Percentiles rank a stretch among this genome's conserved stretches.
Evolutionary conservation across 352 stramenopile species (phyloP).

Genomic region (Phytophthora constricta): DNA sequence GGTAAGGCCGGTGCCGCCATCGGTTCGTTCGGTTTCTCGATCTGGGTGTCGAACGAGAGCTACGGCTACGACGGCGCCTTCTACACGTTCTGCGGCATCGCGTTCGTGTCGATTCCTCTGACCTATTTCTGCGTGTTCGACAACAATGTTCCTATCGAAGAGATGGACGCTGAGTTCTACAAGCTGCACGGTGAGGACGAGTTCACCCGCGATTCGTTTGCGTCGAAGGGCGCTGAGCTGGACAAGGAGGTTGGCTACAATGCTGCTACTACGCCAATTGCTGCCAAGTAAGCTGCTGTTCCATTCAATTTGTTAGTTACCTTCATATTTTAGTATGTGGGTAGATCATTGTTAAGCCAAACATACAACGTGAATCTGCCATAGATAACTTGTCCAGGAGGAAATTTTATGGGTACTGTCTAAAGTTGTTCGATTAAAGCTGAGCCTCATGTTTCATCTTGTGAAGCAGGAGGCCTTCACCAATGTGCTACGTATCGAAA

Average conservation of each 20-base stretch:
- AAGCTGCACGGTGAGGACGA: conserved; percentile 27
- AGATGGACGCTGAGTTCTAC: conserved; percentile 28
- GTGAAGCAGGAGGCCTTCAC: no score
- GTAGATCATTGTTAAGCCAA: background rate
- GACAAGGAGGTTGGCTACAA: conserved; percentile 18
- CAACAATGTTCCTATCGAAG: conserved; percentile 38
- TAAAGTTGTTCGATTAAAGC: no score
- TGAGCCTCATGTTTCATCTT: no score
- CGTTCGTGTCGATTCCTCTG: conserved; percentile 42
- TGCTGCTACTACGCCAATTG: background rate
- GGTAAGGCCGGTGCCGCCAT: conserved; percentile 26
- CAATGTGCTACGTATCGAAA: no score
- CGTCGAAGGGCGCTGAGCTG: conserved; percentile 15
- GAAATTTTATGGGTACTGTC: no score
- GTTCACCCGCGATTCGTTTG: conserved; percentile 23
- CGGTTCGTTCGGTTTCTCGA: conserved; percentile 33
- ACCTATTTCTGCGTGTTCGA: conserved; percentile 63
- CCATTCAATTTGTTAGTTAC: background rate
- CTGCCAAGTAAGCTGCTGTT: background rate
- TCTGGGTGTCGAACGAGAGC: conserved; percentile 27
- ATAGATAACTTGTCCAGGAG: no score
- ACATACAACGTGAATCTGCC: background rate
- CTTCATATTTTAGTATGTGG: background rate
- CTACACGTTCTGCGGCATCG: conserved; percentile 58
- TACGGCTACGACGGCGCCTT: conserved; percentile 31